Base-by-base conservation (phyloP, 176 grass and related monocot species). In the Bolboschoenus planiculmis region DNA sequence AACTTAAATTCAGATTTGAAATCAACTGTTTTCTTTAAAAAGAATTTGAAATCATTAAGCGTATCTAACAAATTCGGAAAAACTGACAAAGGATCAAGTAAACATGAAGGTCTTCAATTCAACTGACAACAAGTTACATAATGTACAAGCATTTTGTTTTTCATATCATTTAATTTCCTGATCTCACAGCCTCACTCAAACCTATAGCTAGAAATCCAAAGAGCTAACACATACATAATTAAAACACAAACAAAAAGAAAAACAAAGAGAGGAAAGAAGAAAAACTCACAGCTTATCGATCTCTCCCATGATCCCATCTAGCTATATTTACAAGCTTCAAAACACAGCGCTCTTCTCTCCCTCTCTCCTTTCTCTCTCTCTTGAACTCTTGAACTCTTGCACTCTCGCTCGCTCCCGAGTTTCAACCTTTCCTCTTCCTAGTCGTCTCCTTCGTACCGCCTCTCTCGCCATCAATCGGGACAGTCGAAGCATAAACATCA, bases 401-500 rank as follows among this genome's bases (percentile, higher is more conserved):
- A 7, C 7, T 30, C n/a, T 27, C 62, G 66, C 75, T 29, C 23
- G 43, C 63, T 47, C 40, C 81, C 54, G 29, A 10, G 33, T 37
- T 67, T 37, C 33, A 88, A 8, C 84, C 29, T 76, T 77, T 58
- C 16, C 56, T 68, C 65, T 87, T 76, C 15, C 73, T 27, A 56
- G 35, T 16, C 51, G 4, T 11, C 77, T 34, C 21, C 26, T 81
- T 79, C 39, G 51, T 86, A 56, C 1, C 56, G 39, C 56, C 43
- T 10, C 80, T 4, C 67, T 75, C 57, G 18, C 36, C 76, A 66
- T 82, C 42, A 42, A 91, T 89, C 73, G 34, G 44, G 13, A 3
- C 54, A 3, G 85, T 91, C 13, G 50, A 70, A 1, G 31, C 65
- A 73, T 95, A 98, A 75, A 98, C 81, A 78, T 91, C 87, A 5